Conservation (phyloP, 345 rosid species). For the Eutrema heterophyllum region DNA sequence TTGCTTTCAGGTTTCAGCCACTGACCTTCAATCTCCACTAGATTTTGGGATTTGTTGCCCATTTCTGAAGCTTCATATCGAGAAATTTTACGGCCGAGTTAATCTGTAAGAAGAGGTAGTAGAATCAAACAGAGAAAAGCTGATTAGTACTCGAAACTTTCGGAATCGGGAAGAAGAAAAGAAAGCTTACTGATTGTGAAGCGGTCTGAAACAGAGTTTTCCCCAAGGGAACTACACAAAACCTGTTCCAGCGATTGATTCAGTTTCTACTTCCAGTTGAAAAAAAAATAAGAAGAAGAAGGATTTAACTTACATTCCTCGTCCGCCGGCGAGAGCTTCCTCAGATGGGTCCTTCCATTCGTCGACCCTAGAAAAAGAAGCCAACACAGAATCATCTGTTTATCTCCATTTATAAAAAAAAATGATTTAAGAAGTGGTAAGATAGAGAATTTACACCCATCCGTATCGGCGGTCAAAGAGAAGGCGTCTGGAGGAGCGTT, state of each 20-base stretch:
- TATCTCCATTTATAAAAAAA: not conserved
- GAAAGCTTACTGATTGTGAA: conserved; percentile 41
- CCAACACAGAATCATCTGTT: not conserved
- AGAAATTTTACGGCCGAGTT: conserved; percentile 10
- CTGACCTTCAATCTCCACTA: not conserved
- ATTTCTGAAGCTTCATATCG: conserved; percentile 16
- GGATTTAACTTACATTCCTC: conserved; percentile 53
- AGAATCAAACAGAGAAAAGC: not conserved
- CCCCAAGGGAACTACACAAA: conserved; percentile 57
- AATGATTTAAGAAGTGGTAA: not conserved
- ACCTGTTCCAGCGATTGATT: conserved; percentile 34
- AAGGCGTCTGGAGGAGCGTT: conserved; percentile 1
- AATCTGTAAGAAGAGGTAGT: conserved; percentile 9
- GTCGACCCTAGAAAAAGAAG: conserved; percentile 37
- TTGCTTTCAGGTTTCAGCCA: not conserved
- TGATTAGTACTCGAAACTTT: not conserved
- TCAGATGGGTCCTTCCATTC: conserved; percentile 73
- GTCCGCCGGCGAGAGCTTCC: conserved; percentile 70
- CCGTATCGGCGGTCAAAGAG: conserved; percentile 65
- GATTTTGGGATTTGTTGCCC: not conserved
- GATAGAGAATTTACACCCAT: conserved; percentile 48
- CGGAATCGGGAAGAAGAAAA: not conserved
- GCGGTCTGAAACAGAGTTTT: conserved; percentile 40
- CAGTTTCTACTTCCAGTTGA: not conserved
- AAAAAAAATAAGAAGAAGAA: not conserved